These are phyloP conservation scores for Adansonia rubrostipa DNA, from an alignment of 441 rosid genomes.

Conservation along the genomic window DNA sequence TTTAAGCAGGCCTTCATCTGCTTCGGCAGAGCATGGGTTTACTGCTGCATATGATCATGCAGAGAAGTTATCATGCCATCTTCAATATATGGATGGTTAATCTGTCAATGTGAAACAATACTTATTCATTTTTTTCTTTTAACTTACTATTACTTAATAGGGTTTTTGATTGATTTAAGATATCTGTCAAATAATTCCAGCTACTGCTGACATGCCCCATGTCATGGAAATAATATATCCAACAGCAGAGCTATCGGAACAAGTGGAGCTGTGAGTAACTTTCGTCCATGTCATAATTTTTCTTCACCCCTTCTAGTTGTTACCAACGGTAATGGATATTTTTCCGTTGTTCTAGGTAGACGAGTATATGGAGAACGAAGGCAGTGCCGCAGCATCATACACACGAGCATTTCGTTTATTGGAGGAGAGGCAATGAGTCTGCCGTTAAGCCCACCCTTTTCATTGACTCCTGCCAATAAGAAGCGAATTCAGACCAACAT, in stretches of 20 bases:
- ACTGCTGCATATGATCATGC: slow-evolving; percentile 56
- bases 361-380: slow-evolving; percentile 61
- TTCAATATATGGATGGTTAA: slow-evolving; percentile 61
- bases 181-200: slow-evolving; percentile 42
- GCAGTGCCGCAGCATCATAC: slow-evolving; percentile 57
- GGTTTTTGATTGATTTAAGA: slow-evolving; percentile 25
- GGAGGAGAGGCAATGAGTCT: slow-evolving; percentile 66
- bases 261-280: slow-evolving; percentile 66
- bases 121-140: slow-evolving; percentile 2
- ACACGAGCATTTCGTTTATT: slow-evolving; percentile 72
- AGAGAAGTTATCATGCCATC: slow-evolving; percentile 58
- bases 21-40: slow-evolving; percentile 68
- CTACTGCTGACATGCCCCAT: slow-evolving; percentile 73
- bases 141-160: not conserved
- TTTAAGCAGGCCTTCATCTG: slow-evolving; percentile 47
- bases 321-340: slow-evolving; percentile 1
- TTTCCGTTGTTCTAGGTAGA: slow-evolving; percentile 51
- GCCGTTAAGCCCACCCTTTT: slow-evolving; percentile 66
- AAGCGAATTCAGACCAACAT: slow-evolving; percentile 64
- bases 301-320: not conserved
- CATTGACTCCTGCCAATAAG: slow-evolving; percentile 50
- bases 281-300: slow-evolving; percentile 14
- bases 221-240: slow-evolving; percentile 77
- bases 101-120: slow-evolving; percentile 22
- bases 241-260: slow-evolving; percentile 58